These are phyloP conservation scores for Plantago ovata DNA, from an alignment of 257 asterid genomes.

Conservation along the genomic window DNA sequence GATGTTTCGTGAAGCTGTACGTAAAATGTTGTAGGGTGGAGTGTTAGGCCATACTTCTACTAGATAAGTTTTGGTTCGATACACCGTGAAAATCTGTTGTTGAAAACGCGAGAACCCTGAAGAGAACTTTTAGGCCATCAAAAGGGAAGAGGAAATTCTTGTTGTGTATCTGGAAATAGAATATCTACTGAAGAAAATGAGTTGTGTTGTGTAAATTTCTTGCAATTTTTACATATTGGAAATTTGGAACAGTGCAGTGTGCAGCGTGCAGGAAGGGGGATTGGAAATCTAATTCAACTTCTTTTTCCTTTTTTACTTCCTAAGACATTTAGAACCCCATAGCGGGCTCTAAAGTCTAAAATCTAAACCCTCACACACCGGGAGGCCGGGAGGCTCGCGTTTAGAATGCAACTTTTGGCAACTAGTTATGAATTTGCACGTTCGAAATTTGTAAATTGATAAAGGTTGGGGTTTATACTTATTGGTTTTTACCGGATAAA, in stretches of 20 bases:
- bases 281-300: too few relatives aligned
- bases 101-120: background rate
- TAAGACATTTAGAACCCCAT: too few relatives aligned
- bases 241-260: background rate
- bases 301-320: too few relatives aligned
- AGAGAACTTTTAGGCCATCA: background rate
- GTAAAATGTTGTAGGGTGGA: background rate
- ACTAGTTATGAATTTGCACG: too few relatives aligned
- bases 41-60: background rate
- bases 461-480: too few relatives aligned
- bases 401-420: too few relatives aligned
- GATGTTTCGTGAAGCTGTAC: background rate
- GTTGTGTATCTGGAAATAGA: background rate
- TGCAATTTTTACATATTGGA: background rate
- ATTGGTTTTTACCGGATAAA: too few relatives aligned
- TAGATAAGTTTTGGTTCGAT: constrained; percentile 14
- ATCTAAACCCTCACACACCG: too few relatives aligned
- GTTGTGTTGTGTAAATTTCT: background rate
- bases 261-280: too few relatives aligned
- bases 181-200: background rate
- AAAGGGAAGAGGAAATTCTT: background rate
- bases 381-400: too few relatives aligned
- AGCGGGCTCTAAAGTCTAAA: too few relatives aligned
- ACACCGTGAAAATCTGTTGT: background rate
- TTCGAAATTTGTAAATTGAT: too few relatives aligned